Evolutionary conservation across 2,329 filamentous ascomycete species (phyloP).

Genomic region (Cladosporium sphaerospermum): DNA sequence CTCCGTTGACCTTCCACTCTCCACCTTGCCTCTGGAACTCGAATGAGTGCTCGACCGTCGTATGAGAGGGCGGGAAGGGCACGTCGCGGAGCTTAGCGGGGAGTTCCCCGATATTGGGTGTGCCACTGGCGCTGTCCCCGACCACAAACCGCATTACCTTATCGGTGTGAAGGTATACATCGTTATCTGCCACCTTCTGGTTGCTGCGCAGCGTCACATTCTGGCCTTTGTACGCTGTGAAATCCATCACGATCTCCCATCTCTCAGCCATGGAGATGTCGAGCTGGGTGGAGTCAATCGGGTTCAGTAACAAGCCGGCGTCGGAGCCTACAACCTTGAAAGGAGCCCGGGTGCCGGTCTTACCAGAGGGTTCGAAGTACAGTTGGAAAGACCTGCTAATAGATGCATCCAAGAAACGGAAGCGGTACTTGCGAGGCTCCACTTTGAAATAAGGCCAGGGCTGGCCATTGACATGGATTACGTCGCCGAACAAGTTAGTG

Average conservation of each 20-base stretch:
- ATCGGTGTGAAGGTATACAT: conserved; percentile 44
- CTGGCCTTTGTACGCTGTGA: conserved; percentile 42
- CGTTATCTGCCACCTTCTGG: conserved; percentile 18
- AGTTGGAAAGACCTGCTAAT: conserved; percentile 44
- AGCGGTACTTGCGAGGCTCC: conserved; percentile 55
- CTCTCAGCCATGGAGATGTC: conserved; percentile 51
- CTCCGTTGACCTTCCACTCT: conserved; percentile 48
- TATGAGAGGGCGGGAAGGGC: conserved; percentile 30
- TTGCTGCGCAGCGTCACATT: conserved; percentile 31
- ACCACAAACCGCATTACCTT: conserved; percentile 42
- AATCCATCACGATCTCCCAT: conserved; percentile 54
- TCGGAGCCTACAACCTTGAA: conserved; percentile 53
- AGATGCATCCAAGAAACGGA: conserved; percentile 48
- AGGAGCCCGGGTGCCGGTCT: conserved; percentile 32
- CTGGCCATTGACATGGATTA: conserved; percentile 53
- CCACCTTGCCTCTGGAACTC: conserved; percentile 39
- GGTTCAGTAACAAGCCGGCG: conserved; percentile 43
- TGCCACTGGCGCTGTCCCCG: conserved; percentile 34
- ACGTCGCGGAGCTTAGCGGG: conserved; percentile 28
- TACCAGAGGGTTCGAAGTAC: conserved; percentile 35
- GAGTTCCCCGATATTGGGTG: conserved; percentile 34
- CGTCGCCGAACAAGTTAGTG: conserved; percentile 48
- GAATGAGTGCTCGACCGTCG: conserved; percentile 39
- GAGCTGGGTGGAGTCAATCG: conserved; percentile 39
- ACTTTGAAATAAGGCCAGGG: conserved; percentile 55